These are phyloP conservation scores for Malus hybrid DNA, from an alignment of 331 rosid genomes.

Conservation along the genomic window DNA sequence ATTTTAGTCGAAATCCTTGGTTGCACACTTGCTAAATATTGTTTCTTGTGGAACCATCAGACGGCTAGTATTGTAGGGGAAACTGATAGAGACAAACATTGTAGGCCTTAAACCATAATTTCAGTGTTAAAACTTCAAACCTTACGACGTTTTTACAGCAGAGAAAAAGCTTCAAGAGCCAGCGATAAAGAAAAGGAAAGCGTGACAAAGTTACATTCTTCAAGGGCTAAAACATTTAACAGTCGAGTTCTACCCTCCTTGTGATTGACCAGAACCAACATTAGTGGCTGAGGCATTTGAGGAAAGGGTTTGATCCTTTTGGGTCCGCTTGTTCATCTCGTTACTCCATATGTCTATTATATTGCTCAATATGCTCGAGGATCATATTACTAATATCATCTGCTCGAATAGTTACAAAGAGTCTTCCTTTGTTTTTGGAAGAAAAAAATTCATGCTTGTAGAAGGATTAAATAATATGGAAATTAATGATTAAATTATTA, in stretches of 20 bases:
- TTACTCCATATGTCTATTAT: constrained; percentile 39
- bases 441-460: too few species aligned
- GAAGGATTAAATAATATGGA: accelerated
- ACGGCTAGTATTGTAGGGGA: too few species aligned
- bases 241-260: constrained; percentile 15
- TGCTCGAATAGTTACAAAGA: too few species aligned
- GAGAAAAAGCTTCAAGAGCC: too few species aligned
- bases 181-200: not conserved
- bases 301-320: constrained; percentile 24
- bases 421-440: too few species aligned
- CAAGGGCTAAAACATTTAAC: constrained; percentile 25
- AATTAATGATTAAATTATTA: too few species aligned
- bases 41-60: too few species aligned
- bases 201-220: not conserved
- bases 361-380: too few species aligned
- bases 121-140: not conserved
- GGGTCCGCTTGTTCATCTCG: constrained; percentile 31
- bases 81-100: too few species aligned
- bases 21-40: too few species aligned
- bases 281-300: constrained; percentile 20
- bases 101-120: not conserved
- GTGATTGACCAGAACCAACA: constrained; percentile 1
- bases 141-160: not conserved
- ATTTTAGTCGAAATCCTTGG: too few species aligned
- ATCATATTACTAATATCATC: too few species aligned